A percentile compares a stretch with the other conserved stretches of the same genome.
Evolutionary conservation across 1,284 basidiomycete species (phyloP).

Genomic region (Ganoderma lingzhi): DNA sequence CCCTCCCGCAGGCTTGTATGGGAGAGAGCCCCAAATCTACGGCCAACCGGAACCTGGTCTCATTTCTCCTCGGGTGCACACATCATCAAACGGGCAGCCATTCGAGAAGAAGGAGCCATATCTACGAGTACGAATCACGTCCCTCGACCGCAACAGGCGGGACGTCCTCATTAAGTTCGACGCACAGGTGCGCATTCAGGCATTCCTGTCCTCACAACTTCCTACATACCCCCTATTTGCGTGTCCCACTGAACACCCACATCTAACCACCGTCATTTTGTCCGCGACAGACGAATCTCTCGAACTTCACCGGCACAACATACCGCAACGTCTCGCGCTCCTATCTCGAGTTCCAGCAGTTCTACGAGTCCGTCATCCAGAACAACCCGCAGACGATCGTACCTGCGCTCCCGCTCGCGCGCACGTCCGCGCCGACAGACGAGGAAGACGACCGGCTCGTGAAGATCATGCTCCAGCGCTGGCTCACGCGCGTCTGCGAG

Average conservation of each 20-base stretch:
- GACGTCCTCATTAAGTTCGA: constrained; percentile 93
- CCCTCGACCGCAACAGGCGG: constrained; percentile 90
- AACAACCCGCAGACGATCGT: constrained; percentile 92
- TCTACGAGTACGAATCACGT: constrained; percentile 87
- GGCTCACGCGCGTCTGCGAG: constrained; percentile 90
- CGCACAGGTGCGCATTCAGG: constrained; percentile 73
- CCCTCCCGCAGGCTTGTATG: constrained; percentile 61
- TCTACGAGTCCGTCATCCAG: constrained; percentile 85
- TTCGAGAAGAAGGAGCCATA: constrained; percentile 83
- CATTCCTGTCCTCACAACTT: constrained; percentile 2
- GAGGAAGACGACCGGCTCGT: constrained; percentile 96
- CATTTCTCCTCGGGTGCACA: constrained; percentile 73
- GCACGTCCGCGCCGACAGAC: constrained; percentile 93
- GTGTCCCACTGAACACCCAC: background rate
- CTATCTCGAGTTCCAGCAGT: constrained; percentile 91
- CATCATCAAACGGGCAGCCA: constrained; percentile 69
- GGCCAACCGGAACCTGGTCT: constrained; percentile 83
- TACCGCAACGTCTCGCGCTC: constrained; percentile 93
- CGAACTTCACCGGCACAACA: constrained; percentile 87
- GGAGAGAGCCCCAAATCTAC: constrained; percentile 83
- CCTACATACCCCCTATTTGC: too few relatives aligned
- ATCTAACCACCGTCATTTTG: background rate
- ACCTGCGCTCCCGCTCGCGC: constrained; percentile 89
- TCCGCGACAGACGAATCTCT: constrained; percentile 83
- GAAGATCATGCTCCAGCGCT: constrained; percentile 90